Percentiles rank a stretch among this genome's conserved stretches.
Conservation (phyloP, 176 grass and related monocot species). For the Aegilops umbellulata region DNA sequence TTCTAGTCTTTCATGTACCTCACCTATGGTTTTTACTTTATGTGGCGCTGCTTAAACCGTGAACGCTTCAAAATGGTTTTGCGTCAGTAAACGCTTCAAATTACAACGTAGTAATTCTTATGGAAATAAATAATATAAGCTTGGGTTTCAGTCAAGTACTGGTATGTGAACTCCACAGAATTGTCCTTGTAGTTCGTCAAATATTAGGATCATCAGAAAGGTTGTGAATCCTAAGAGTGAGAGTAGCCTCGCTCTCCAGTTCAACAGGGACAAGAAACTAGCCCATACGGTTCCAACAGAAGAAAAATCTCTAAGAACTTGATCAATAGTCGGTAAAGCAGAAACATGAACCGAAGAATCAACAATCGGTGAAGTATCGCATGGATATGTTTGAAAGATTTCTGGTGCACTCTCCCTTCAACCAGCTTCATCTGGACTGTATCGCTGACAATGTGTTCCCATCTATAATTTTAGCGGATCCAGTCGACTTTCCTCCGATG, state of each 20-base stretch:
- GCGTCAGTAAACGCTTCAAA: neutral
- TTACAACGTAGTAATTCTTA: neutral
- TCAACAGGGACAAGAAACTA: too few species aligned
- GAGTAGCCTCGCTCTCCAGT: too few species aligned
- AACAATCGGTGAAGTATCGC: neutral
- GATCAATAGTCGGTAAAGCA: too few species aligned
- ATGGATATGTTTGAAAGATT: neutral
- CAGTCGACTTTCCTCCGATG: neutral
- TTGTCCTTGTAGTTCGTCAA: neutral
- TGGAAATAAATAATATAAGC: neutral
- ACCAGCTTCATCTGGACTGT: neutral
- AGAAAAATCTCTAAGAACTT: too few species aligned
- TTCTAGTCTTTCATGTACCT: constrained; percentile 18
- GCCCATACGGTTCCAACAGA: too few species aligned
- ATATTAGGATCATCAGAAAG: neutral
- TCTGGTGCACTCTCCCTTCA: neutral
- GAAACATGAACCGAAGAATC: too few species aligned
- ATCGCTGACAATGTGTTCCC: neutral
- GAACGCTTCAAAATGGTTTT: neutral
- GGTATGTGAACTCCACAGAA: neutral
- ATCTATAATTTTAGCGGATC: neutral
- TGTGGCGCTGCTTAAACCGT: neutral
- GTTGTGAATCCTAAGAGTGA: neutral
- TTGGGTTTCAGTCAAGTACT: neutral
- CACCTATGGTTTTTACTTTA: neutral